These are phyloP conservation scores for Candida maesae DNA, from an alignment of 805 yeast species.

Conservation along the genomic window DNA sequence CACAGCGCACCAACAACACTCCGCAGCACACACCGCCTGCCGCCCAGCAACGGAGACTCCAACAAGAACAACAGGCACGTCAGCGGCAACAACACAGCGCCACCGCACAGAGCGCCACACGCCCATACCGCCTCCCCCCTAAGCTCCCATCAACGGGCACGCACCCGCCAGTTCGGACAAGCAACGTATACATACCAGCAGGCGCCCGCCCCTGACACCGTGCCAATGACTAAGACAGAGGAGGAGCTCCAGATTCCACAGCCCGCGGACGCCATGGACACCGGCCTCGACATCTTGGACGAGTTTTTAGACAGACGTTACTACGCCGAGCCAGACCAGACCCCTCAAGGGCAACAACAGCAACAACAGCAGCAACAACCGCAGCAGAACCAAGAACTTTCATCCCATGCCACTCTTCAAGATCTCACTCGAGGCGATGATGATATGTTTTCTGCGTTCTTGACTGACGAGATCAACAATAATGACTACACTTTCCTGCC, in stretches of 20 bases:
- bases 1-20: too few species aligned
- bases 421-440: constrained; percentile 16
- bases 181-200: too few species aligned
- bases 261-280: neutral
- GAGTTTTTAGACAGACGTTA: constrained; percentile 34
- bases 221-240: too few species aligned
- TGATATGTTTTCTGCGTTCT: constrained; percentile 23
- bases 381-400: neutral
- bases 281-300: constrained; percentile 46
- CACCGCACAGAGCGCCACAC: too few species aligned
- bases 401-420: neutral
- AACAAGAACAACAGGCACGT: too few species aligned
- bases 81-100: too few species aligned
- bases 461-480: constrained; percentile 25
- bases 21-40: too few species aligned
- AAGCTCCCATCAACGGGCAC: too few species aligned
- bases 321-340: constrained; percentile 19
- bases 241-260: neutral
- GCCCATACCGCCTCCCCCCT: too few species aligned
- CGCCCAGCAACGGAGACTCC: too few species aligned
- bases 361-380: constrained; percentile 6
- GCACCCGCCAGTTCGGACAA: too few species aligned
- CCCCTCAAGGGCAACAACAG: constrained; percentile 2
- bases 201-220: too few species aligned
- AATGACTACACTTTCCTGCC: constrained; percentile 21